Base-by-base conservation (phyloP, 2,329 filamentous ascomycete genomes). In the Fusarium beomiforme region DNA sequence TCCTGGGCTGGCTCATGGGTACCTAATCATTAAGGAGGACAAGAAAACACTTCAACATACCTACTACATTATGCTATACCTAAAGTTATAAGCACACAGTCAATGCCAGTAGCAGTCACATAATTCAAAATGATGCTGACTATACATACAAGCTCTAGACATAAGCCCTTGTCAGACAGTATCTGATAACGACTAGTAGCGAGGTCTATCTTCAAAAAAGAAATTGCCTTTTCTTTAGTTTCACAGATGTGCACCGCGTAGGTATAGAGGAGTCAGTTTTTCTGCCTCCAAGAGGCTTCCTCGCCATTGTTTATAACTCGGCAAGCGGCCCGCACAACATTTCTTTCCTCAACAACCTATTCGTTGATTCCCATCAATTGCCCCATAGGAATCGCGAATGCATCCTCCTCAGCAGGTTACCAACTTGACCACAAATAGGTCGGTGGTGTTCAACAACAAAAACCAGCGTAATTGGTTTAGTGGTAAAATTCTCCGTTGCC, bases 371-470 rank as follows among this genome's bases (percentile, higher is more conserved):
- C 19, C n/a, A 41, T 41, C 37, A 41, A 13, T 12, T 21, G 8
- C 5, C n/a, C 19, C n/a, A n/a, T 41, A 13, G 11, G 6, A 34
- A 16, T 21, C 9, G n/a, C n/a, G 11, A n/a, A 13, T 41, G 12
- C 12, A n/a, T 6, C 19, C 12, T 41, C 12, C 19, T 12, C 37
- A 41, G 8, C 19, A 8, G 6, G 7, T 12, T 8, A 8, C 13
- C 11, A 13, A 21, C n/a, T 41, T 21, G 3, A 9, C 1, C 7
- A 12, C n/a, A 6, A 41, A 41, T 6, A 21, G 6, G 4, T 1
- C 17, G 5, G 2, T 7, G 7, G 13, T 7, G 12, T 2, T 41
- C 19, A 21, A 41, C 8, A 41, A 41, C 12, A 21, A 41, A 19
- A 41, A 41, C n/a, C 37, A 29, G 29, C 29, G 29, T 29, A 29